These are phyloP conservation scores for Mortierella sp. DNA, from an alignment of 371 early-diverging fungal species.

Conservation along the genomic window DNA sequence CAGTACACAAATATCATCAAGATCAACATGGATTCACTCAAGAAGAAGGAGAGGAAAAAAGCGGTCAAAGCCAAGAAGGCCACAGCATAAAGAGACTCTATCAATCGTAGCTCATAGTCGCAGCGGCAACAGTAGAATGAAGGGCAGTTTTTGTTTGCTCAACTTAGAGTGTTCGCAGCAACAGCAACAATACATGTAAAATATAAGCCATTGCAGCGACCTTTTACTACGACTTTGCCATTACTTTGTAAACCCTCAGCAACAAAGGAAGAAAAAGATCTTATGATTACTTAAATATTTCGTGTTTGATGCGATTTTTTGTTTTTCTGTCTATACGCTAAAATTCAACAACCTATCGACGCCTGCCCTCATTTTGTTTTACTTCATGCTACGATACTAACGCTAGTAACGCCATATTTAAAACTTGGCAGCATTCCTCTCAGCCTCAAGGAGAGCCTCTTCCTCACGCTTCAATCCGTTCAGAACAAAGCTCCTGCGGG, in stretches of 20 bases:
- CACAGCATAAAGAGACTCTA: slow-evolving; percentile 21
- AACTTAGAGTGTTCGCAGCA: neutral
- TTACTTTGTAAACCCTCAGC: too few relatives aligned
- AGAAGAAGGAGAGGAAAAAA: slow-evolving; percentile 68
- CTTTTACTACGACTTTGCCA: too few relatives aligned
- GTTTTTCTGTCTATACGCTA: too few relatives aligned
- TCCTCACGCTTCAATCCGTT: slow-evolving; percentile 56
- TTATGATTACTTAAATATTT: too few relatives aligned
- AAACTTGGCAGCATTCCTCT: slow-evolving; percentile 36
- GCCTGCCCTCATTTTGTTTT: too few relatives aligned
- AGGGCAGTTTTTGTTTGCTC: neutral
- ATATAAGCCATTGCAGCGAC: slow-evolving; percentile 2
- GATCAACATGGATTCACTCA: slow-evolving; percentile 64
- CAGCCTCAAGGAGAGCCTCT: slow-evolving; percentile 40
- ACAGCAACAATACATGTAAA: slow-evolving; percentile 9
- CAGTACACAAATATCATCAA: slow-evolving; percentile 61
- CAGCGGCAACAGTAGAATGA: neutral
- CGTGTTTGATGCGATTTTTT: too few relatives aligned
- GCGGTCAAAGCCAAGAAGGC: slow-evolving; percentile 56
- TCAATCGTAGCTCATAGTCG: too few relatives aligned
- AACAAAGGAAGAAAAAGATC: too few relatives aligned
- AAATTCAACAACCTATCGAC: too few relatives aligned
- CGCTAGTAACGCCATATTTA: slow-evolving; percentile 8
- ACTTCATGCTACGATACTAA: neutral
- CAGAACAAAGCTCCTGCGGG: slow-evolving; percentile 49